A percentile compares a stretch with the other conserved stretches of the same genome.
phyloP scores from a whole-genome alignment of 352 stramenopile species.

The Thalassiosira livingstoniorum region DNA sequence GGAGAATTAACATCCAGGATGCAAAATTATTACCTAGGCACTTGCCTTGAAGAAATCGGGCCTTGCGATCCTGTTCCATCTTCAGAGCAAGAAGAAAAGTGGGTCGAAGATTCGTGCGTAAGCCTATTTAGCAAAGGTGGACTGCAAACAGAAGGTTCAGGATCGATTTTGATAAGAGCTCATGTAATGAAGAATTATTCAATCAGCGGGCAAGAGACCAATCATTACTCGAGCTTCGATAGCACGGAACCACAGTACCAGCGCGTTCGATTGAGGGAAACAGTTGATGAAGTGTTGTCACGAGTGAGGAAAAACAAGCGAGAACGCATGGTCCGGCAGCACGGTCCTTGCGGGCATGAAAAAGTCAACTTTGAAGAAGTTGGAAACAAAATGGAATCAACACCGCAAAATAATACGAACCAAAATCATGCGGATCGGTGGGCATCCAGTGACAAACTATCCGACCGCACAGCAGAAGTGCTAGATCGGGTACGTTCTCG shows the following conservation, averaged over 20 bases:
- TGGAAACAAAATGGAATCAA: not conserved
- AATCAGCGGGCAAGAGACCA: not conserved
- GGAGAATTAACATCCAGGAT: conserved; percentile 21
- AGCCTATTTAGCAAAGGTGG: conserved; percentile 39
- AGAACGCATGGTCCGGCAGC: conserved; percentile 20
- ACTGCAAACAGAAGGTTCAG: conserved; percentile 28
- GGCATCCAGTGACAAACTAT: not conserved
- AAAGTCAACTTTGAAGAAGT: conserved; percentile 6
- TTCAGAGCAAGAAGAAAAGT: conserved; percentile 23
- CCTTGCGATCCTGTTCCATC: conserved; percentile 25
- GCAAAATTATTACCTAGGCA: conserved; percentile 45
- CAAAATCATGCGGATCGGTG: not conserved
- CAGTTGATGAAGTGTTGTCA: conserved; percentile 49
- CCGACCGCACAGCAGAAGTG: conserved; percentile 10
- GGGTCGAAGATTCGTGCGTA: conserved; percentile 11
- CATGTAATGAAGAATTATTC: conserved; percentile 25
- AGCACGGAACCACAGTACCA: not conserved
- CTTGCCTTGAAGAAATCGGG: conserved; percentile 33
- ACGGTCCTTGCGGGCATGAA: not conserved
- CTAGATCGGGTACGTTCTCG: conserved; percentile 11
- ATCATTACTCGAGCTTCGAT: conserved; percentile 5
- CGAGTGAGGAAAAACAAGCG: conserved; percentile 45
- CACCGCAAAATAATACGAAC: not conserved
- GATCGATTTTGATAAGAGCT: conserved; percentile 16
- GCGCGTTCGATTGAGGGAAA: conserved; percentile 44